Percentiles rank a stretch among this genome's conserved stretches.
phyloP scores from a whole-genome alignment of 129 eudicot genomes.

The Glebionis coronaria region DNA sequence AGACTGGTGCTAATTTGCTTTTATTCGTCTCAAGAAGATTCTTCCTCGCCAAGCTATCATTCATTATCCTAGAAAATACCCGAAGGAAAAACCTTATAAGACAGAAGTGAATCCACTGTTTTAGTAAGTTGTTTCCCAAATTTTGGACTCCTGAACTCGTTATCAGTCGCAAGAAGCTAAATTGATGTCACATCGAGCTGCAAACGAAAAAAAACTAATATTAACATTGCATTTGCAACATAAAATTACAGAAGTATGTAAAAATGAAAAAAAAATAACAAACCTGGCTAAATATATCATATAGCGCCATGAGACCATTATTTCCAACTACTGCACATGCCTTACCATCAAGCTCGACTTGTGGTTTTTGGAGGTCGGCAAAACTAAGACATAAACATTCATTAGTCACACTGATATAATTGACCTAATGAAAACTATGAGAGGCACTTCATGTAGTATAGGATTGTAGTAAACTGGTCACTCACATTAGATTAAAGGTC shows the following conservation, averaged over 20 bases:
- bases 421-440: background rate
- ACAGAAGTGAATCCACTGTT: slow-evolving; percentile 65
- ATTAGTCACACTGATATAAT: slow-evolving; percentile 5
- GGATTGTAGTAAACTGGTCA: too few species aligned
- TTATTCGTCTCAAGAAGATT: too few species aligned
- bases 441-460: background rate
- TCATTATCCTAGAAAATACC: slow-evolving; percentile 98
- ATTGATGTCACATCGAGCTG: slow-evolving; percentile 89
- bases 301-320: slow-evolving; percentile 97
- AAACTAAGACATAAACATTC: slow-evolving; percentile 45
- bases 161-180: slow-evolving; percentile 89
- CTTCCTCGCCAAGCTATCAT: slow-evolving; percentile 98
- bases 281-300: slow-evolving; percentile 96
- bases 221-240: slow-evolving; percentile 3
- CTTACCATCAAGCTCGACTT: slow-evolving; percentile 90
- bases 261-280: background rate
- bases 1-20: too few species aligned
- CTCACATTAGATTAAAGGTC: too few species aligned
- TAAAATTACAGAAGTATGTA: background rate
- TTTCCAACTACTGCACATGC: slow-evolving; percentile 99
- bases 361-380: slow-evolving; percentile 95
- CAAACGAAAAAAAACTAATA: slow-evolving; percentile 8
- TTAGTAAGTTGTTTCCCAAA: slow-evolving; percentile 77
- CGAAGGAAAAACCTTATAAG: slow-evolving; percentile 76
- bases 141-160: slow-evolving; percentile 80